A percentile compares a stretch with the other conserved stretches of the same genome.
These are phyloP conservation scores for Aspergillus steynii DNA, from an alignment of 495 filamentous ascomycete species.

Conservation along the genomic window DNA sequence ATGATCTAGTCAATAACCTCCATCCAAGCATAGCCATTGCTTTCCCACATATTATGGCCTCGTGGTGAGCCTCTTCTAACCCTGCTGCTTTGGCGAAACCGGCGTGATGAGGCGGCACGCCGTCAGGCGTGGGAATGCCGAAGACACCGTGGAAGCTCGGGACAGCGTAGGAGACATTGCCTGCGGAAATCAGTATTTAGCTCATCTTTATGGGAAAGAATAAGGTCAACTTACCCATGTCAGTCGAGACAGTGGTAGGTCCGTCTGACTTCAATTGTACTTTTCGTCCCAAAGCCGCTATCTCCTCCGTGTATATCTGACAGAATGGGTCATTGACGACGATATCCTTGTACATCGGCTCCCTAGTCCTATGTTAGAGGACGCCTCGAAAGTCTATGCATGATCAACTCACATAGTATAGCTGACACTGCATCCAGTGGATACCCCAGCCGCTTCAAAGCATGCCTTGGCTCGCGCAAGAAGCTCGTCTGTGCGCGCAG, in stretches of 20 bases:
- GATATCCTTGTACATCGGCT: background rate
- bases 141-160: slow-evolving; percentile 8
- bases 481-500: slow-evolving; percentile 31
- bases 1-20: background rate
- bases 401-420: background rate
- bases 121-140: background rate
- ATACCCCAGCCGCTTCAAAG: slow-evolving; percentile 48
- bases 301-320: background rate
- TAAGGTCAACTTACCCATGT: background rate
- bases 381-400: too few species aligned
- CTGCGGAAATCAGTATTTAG: background rate
- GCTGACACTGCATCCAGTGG: slow-evolving; percentile 39
- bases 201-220: background rate
- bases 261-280: background rate
- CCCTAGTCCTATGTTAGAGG: background rate
- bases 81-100: slow-evolving; percentile 7
- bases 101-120: slow-evolving; percentile 5
- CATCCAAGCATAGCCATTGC: slow-evolving; percentile 4
- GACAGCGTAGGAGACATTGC: slow-evolving; percentile 9
- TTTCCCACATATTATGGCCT: background rate
- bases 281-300: background rate
- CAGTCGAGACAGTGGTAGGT: slow-evolving; percentile 2
- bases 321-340: background rate
- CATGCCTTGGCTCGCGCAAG: slow-evolving; percentile 40
- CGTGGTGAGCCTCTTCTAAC: background rate